A percentile compares a stretch with the other conserved stretches of the same genome.
These are phyloP conservation scores for Microdochium bolleyi DNA, from an alignment of 2,329 filamentous ascomycete species.

Conservation along the genomic window DNA sequence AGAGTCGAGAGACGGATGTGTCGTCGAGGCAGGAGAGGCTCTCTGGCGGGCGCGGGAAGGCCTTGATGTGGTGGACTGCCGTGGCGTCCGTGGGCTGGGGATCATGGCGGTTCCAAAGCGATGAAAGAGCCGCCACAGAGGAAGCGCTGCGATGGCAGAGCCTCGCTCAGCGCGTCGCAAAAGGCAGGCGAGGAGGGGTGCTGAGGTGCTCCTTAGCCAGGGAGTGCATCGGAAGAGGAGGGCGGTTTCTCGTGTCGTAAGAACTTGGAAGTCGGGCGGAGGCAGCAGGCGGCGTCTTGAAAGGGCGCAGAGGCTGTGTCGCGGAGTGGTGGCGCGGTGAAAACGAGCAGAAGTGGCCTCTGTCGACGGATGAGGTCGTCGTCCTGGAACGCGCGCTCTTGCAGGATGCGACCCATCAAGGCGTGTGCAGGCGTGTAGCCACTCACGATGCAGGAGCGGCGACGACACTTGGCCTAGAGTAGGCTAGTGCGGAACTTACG, in stretches of 20 bases:
- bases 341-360: not conserved
- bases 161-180: conserved; percentile 1
- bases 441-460: not conserved
- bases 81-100: not conserved
- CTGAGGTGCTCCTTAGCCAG: not conserved
- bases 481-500: not conserved
- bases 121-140: not conserved
- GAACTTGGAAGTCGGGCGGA: not conserved
- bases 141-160: not conserved
- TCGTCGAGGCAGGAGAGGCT: not conserved
- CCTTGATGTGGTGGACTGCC: not conserved
- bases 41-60: not conserved
- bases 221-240: not conserved
- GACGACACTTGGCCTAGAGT: not conserved
- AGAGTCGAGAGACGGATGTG: conserved; percentile 8
- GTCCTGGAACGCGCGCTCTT: not conserved
- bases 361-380: not conserved
- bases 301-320: not conserved
- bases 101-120: not conserved
- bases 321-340: not conserved
- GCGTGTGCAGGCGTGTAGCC: not conserved
- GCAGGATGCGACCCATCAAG: not conserved
- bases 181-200: not conserved
- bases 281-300: not conserved
- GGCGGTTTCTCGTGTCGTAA: not conserved